Conservation (phyloP, 257 asterid genomes). For the Solanum chmielewskii region DNA sequence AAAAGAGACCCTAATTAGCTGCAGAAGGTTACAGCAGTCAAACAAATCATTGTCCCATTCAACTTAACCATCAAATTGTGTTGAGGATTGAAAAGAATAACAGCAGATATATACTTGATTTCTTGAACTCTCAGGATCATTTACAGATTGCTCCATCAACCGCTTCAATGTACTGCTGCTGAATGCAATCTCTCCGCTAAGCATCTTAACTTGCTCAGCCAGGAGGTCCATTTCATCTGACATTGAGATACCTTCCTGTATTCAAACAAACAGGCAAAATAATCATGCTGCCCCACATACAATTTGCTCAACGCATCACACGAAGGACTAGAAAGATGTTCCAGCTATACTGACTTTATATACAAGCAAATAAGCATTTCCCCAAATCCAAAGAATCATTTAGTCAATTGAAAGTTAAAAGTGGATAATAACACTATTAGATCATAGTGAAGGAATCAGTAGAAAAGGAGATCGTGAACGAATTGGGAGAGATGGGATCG, state of each 20-base stretch:
- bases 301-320: neutral
- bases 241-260: slow-evolving; percentile 70
- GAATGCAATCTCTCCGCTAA: slow-evolving; percentile 98
- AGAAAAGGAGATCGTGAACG: neutral
- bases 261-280: neutral
- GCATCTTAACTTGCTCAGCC: slow-evolving; percentile 97
- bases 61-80: neutral
- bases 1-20: neutral
- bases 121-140: slow-evolving; percentile 83
- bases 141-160: slow-evolving; percentile 66
- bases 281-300: neutral
- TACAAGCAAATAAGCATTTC: neutral
- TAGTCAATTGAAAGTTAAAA: neutral
- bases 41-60: neutral
- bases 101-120: slow-evolving; percentile 38
- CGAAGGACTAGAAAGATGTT: neutral
- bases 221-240: slow-evolving; percentile 90
- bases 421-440: neutral
- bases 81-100: neutral
- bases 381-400: no score
- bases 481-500: neutral
- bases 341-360: neutral
- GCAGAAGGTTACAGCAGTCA: neutral
- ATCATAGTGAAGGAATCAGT: neutral
- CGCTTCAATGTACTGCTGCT: slow-evolving; percentile 91